Evolutionary conservation across 257 asterid genomes (phyloP), one percentile per base, ranked within the genome.

Genomic region (Fraxinus excelsior): DNA sequence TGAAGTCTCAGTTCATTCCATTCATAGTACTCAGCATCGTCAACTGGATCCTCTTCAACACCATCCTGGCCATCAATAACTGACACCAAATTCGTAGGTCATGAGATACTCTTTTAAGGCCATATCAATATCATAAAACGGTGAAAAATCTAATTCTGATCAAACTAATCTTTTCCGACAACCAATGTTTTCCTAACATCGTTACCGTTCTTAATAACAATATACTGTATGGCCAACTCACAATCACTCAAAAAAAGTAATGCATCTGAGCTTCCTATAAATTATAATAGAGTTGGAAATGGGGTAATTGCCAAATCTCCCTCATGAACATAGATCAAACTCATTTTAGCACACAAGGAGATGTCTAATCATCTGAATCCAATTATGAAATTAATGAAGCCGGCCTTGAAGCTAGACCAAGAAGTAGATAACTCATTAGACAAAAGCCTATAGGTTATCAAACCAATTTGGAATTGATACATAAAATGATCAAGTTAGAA

Each of bases 1-100:
- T 93, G 97, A 72, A 95, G 97, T 84, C 99, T 95, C 87, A 93
- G 85, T 62, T 90, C 96, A 76, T 88, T 93, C 99, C 99, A 95
- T 40, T 90, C 87, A 86, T 76, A 86, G 82, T 89, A 95, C 80
- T 91, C 97, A 70, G 84, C 87, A 75, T 90, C 97, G 79, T 89
- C 94, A 76, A 86, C 83, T 75, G 84, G 72, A 76, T 88, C 90
- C 79, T 87, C 89, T 75, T 88, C 96, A 78, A 60, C 73, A 76
- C 69, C 80, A 70, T 87, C 89, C 70, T 78, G 80, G 46, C 44
- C 85, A 72, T 68, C 84, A 37, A 71, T 56, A 68, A 75, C 91
- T 86, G 85, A 74, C 68, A 56, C 75, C 74, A 80, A 69, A 80
- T 76, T 73, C 38, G 60, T 67, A 73, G 70, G 81, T 75, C 29